Evolutionary conservation across 768 basidiomycete species (phyloP).

Genomic region (Pholiota conissans): DNA sequence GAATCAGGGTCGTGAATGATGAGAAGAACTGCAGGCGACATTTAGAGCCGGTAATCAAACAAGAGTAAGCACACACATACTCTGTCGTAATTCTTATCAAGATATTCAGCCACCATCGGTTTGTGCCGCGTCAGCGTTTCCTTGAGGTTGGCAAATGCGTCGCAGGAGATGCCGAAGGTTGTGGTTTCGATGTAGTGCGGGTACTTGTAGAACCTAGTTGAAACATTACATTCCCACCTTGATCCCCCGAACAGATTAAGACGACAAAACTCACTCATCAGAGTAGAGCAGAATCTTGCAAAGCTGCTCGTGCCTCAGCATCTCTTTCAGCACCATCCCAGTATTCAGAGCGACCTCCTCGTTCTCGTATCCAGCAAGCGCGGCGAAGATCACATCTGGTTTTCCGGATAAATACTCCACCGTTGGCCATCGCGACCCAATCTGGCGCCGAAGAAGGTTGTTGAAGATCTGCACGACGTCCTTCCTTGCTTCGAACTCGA

Average conservation of each 20-base stretch:
- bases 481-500: constrained; percentile 94
- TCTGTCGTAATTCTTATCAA: constrained; percentile 96
- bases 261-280: constrained; percentile 83
- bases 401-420: constrained; percentile 89
- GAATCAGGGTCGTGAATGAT: constrained; percentile 89
- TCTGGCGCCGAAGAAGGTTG: constrained; percentile 85
- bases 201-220: constrained; percentile 88
- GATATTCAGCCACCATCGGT: constrained; percentile 95
- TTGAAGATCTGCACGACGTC: constrained; percentile 88
- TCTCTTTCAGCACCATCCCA: constrained; percentile 96
- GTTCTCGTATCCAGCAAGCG: constrained; percentile 90
- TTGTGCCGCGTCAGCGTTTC: constrained; percentile 97
- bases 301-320: constrained; percentile 90
- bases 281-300: constrained; percentile 89
- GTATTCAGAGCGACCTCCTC: constrained; percentile 97
- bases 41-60: constrained; percentile 10
- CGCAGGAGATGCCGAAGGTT: constrained; percentile 97
- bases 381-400: constrained; percentile 73
- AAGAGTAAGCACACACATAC: constrained; percentile 43
- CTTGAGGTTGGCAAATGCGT: constrained; percentile 97
- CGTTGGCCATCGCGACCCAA: constrained; percentile 93
- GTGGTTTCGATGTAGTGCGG: constrained; percentile 96
- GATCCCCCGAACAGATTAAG: constrained; percentile 6
- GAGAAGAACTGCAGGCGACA: constrained; percentile 77
- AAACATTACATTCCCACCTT: constrained; percentile 1